Evolutionary conservation across 2,329 filamentous ascomycete genomes (phyloP).

Genomic region (Xylaria arbuscula): DNA sequence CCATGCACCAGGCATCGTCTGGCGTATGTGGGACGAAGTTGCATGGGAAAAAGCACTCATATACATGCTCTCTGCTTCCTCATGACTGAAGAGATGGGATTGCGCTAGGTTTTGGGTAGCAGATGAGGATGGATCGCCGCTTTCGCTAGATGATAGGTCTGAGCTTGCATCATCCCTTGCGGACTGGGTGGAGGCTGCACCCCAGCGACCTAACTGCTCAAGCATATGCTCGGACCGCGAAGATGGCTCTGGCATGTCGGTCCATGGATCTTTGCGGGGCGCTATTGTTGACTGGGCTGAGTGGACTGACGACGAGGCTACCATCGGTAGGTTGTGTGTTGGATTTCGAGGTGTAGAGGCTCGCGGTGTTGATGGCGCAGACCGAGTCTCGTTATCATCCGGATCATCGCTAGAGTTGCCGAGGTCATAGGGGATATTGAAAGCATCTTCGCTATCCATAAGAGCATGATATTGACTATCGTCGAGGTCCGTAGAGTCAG

Average conservation of each 20-base stretch:
- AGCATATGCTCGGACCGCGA: slow-evolving; percentile 54
- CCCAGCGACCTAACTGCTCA: slow-evolving; percentile 43
- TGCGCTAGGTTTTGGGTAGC: slow-evolving; percentile 62
- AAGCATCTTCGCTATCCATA: slow-evolving; percentile 66
- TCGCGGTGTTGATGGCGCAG: slow-evolving; percentile 62
- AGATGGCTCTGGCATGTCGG: slow-evolving; percentile 45
- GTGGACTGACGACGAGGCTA: slow-evolving; percentile 28
- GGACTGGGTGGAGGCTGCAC: slow-evolving; percentile 34
- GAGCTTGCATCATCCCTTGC: slow-evolving; percentile 27
- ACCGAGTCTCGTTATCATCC: slow-evolving; percentile 51
- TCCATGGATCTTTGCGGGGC: slow-evolving; percentile 50
- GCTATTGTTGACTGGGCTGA: slow-evolving; percentile 51
- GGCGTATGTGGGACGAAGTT: slow-evolving; percentile 45
- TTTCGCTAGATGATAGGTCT: slow-evolving; percentile 32
- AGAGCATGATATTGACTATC: slow-evolving; percentile 51
- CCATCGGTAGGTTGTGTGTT: slow-evolving; percentile 54
- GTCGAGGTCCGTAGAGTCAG: slow-evolving; percentile 50
- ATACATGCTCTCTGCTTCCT: slow-evolving; percentile 88
- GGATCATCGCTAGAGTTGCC: slow-evolving; percentile 51
- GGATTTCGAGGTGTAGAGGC: slow-evolving; percentile 55
- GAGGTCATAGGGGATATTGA: slow-evolving; percentile 67
- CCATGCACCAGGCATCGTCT: slow-evolving; percentile 65
- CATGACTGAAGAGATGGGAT: slow-evolving; percentile 80
- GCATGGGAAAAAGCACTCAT: slow-evolving; percentile 75
- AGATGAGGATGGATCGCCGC: slow-evolving; percentile 45